Conservation (phyloP, 805 yeast species). For the Teunomyces stri region DNA sequence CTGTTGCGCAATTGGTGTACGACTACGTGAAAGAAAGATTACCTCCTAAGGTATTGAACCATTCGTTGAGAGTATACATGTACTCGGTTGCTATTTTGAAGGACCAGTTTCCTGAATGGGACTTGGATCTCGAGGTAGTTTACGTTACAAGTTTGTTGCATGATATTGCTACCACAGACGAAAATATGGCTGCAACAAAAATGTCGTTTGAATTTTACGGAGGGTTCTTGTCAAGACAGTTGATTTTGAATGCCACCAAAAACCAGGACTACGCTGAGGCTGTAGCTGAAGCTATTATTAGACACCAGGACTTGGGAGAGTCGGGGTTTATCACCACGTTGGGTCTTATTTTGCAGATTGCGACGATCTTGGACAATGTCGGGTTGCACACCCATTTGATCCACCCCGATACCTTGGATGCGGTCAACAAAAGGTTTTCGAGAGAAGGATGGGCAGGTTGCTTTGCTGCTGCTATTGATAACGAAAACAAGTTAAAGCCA, state of each 20-base stretch:
- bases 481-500: slow-evolving; percentile 28
- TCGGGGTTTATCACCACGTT: slow-evolving; percentile 31
- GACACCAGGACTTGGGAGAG: slow-evolving; percentile 35
- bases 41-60: slow-evolving; percentile 24
- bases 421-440: slow-evolving; percentile 20
- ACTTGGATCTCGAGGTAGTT: slow-evolving; percentile 25
- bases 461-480: slow-evolving; percentile 30
- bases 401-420: slow-evolving; percentile 26
- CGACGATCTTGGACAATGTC: slow-evolving; percentile 34
- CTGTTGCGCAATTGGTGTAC: slow-evolving; percentile 16
- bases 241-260: slow-evolving; percentile 19
- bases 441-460: slow-evolving; percentile 30
- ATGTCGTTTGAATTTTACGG: slow-evolving; percentile 36
- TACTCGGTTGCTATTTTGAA: slow-evolving; percentile 28
- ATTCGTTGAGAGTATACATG: slow-evolving; percentile 29
- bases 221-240: slow-evolving; percentile 26
- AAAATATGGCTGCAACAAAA: slow-evolving; percentile 31
- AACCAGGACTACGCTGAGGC: slow-evolving; percentile 33
- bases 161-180: slow-evolving; percentile 34
- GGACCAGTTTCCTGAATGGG: slow-evolving; percentile 33
- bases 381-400: slow-evolving; percentile 26
- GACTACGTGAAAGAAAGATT: slow-evolving; percentile 21
- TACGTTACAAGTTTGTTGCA: slow-evolving; percentile 31
- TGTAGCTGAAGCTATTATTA: slow-evolving; percentile 31
- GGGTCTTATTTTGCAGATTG: slow-evolving; percentile 31